These are phyloP conservation scores for Echeveria elegans DNA, from an alignment of 164 flowering plant species.

Conservation along the genomic window DNA sequence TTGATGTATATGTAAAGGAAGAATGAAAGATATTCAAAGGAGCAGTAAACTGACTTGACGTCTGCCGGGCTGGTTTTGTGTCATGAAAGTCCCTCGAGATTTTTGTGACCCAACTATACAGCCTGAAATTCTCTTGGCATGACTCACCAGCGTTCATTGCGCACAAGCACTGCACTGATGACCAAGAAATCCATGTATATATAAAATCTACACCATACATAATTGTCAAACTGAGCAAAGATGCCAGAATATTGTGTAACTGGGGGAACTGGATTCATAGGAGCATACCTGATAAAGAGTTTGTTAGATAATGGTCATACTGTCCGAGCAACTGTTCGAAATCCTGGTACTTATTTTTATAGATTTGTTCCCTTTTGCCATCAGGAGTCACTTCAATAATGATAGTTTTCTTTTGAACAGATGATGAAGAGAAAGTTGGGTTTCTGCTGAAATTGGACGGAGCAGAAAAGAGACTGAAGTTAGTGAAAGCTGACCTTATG, in stretches of 20 bases:
- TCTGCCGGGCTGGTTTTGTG: too few relatives aligned
- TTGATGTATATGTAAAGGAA: too few relatives aligned
- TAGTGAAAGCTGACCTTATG: conserved; percentile 71
- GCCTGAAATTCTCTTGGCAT: not conserved
- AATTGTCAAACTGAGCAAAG: conserved; percentile 1
- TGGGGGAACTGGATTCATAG: conserved; percentile 72
- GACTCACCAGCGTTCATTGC: not conserved
- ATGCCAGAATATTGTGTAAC: conserved; percentile 64
- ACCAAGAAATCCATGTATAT: not conserved
- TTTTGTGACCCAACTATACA: not conserved
- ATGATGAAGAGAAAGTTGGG: conserved; percentile 52
- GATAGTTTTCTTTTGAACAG: conserved; percentile 17
- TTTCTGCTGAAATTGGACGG: conserved; percentile 68
- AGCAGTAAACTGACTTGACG: too few relatives aligned
- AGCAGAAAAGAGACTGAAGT: conserved; percentile 72
- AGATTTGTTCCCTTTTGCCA: not conserved
- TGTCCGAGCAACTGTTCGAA: conserved; percentile 52
- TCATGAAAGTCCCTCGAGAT: too few relatives aligned
- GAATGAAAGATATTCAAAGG: too few relatives aligned
- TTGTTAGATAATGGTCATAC: conserved; percentile 43
- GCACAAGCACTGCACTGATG: not conserved
- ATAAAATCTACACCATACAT: not conserved
- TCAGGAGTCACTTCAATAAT: too few relatives aligned
- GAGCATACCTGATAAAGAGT: conserved; percentile 40
- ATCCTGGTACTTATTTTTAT: conserved; percentile 34